Evolutionary conservation across 805 yeast genomes (phyloP), one percentile per base, ranked within the genome.

Genomic region (Candida morakotiae): DNA sequence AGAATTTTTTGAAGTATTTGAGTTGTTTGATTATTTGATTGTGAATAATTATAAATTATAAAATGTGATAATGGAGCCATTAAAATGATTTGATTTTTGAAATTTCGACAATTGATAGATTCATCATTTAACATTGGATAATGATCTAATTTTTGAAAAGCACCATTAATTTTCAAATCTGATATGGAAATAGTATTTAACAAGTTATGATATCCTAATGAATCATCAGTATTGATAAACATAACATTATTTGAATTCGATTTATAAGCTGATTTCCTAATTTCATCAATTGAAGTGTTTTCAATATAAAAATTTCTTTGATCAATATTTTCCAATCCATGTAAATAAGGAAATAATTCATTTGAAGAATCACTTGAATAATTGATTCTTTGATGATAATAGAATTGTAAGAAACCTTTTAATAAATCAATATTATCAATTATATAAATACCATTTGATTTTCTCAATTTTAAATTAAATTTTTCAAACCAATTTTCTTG

Each of bases 11-110:
- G 31, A 11, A 30, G 14, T 7, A 21, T 21, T 19, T 16, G n/a
- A 3, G 28, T 20, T 14, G 14, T 17, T 30, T 30, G 37, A 44
- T 39, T 39, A 10, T 15, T 13, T 2, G 29, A 31, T 15, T n/a
- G 13, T 15, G 36, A 34, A 37, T 52, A 52, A 39, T 58, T 60
- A 44, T 63, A 64, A 16, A 62, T 40, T 2, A 64, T 43, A 35
- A 63, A 60, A 35, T 60, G 51, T 9, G 59, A 53, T n/a, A 62
- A 40, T 9, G 59, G 52, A 1, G 67, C 62, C 56, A 57, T 52
- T 28, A 64, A 42, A 35, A 48, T 49, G 19, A 53, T 44, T 42
- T 64, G 69, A 28, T 43, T 42, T 19, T 44, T 40, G 41, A 43
- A 64, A 44, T 62, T 62, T 7, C 71, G 45, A 35, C 56, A 62